phyloP scores from a whole-genome alignment of 2,329 filamentous ascomycete genomes.

The Arthrobotrys iridis region DNA sequence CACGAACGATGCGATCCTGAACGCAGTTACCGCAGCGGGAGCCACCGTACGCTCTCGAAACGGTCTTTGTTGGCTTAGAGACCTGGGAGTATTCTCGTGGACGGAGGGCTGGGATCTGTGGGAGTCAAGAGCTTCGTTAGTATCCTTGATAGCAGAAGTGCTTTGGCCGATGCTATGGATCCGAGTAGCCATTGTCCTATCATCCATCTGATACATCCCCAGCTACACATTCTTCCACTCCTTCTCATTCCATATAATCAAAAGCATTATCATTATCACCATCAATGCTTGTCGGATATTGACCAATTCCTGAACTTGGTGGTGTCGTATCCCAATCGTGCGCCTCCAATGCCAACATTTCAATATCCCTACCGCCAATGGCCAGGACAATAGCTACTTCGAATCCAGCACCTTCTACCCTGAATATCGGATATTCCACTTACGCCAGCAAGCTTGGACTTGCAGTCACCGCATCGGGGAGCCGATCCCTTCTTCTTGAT shows the following conservation, averaged over 20 bases:
- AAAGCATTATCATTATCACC: background rate
- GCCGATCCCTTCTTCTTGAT: constrained; percentile 99
- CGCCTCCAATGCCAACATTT: background rate
- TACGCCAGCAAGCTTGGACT: constrained; percentile 96
- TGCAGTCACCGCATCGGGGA: constrained; percentile 99
- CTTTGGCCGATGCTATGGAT: background rate
- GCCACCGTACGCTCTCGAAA: constrained; percentile 97
- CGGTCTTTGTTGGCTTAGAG: constrained; percentile 99
- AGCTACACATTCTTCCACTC: background rate
- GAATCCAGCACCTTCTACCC: background rate
- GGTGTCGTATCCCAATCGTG: background rate
- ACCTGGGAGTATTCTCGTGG: constrained; percentile 97
- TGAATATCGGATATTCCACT: constrained; percentile 65
- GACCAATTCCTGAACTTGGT: too few relatives aligned
- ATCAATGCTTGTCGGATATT: background rate
- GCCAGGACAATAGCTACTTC: constrained; percentile 55
- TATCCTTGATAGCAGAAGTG: background rate
- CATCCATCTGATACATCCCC: background rate
- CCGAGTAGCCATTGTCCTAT: constrained; percentile 12
- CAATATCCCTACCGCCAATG: background rate
- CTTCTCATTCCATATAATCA: background rate
- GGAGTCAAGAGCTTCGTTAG: constrained; percentile 8
- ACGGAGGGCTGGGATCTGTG: constrained; percentile 90
- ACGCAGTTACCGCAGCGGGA: constrained; percentile 99
- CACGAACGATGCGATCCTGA: constrained; percentile 95